Percentiles rank a stretch among this genome's conserved stretches.
Conservation (phyloP, 441 rosid genomes). For the Eutrema salsugineum region DNA sequence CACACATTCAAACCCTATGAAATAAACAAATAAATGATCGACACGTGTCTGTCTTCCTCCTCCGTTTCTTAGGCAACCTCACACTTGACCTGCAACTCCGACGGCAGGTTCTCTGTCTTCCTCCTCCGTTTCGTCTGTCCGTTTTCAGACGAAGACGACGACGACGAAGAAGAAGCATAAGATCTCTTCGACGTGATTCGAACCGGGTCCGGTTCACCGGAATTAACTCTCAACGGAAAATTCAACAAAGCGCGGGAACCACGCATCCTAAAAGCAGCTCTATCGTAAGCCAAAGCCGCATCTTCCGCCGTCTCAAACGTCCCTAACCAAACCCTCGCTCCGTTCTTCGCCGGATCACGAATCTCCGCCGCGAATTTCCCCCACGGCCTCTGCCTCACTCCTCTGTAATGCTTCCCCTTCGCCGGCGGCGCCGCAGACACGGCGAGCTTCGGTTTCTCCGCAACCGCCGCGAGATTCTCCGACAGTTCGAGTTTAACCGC, state of each 20-base stretch:
- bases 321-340: constrained; percentile 95
- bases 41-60: too few relatives aligned
- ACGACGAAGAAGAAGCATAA: neutral
- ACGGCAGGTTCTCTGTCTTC: constrained; percentile 27
- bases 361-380: constrained; percentile 98
- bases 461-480: constrained; percentile 7
- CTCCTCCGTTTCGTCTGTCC: constrained; percentile 60
- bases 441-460: neutral
- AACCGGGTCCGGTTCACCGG: constrained; percentile 93
- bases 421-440: constrained; percentile 5
- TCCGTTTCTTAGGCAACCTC: constrained; percentile 24
- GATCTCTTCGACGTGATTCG: constrained; percentile 74
- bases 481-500: constrained; percentile 37
- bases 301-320: constrained; percentile 94
- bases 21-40: constrained; percentile 36
- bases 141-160: constrained; percentile 32
- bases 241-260: constrained; percentile 89
- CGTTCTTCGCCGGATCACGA: constrained; percentile 84
- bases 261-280: constrained; percentile 92
- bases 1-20: neutral
- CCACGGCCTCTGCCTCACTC: constrained; percentile 91
- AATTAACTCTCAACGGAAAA: constrained; percentile 79
- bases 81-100: constrained; percentile 26
- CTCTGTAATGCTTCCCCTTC: constrained; percentile 78
- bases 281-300: constrained; percentile 93